Conservation (phyloP, 1,284 basidiomycete species). For the Ceratobasidium sp. region DNA sequence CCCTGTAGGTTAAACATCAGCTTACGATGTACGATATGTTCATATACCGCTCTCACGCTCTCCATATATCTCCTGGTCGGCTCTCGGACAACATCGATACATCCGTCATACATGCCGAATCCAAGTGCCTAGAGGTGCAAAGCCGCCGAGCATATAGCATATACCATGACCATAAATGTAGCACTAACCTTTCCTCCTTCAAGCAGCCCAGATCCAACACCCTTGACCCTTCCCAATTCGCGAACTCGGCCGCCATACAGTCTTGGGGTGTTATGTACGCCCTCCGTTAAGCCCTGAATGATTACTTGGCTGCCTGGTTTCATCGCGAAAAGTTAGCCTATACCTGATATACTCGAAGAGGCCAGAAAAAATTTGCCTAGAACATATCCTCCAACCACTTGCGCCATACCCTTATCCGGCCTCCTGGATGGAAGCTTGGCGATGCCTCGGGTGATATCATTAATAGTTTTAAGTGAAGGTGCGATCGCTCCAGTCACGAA, state of each 20-base stretch:
- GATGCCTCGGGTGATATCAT: slow-evolving; percentile 5
- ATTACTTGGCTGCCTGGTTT: slow-evolving; percentile 55
- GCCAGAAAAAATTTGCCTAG: slow-evolving; percentile 45
- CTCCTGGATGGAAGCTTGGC: slow-evolving; percentile 44
- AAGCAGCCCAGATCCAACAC: slow-evolving; percentile 56
- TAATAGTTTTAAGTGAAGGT: background rate
- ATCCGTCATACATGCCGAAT: slow-evolving; percentile 58
- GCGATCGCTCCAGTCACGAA: slow-evolving; percentile 53
- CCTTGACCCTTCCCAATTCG: slow-evolving; percentile 53
- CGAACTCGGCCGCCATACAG: slow-evolving; percentile 57
- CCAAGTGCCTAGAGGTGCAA: slow-evolving; percentile 47
- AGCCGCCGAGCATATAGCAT: too few species aligned
- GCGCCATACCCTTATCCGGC: slow-evolving; percentile 55
- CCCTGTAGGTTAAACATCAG: slow-evolving; percentile 40
- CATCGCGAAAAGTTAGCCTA: slow-evolving; percentile 22
- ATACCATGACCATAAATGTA: too few species aligned
- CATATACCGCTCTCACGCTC: background rate
- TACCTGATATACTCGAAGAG: background rate
- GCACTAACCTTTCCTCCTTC: slow-evolving; percentile 60
- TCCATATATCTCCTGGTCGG: slow-evolving; percentile 52
- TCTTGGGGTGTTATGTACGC: slow-evolving; percentile 56
- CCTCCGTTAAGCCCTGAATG: slow-evolving; percentile 55
- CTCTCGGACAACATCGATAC: slow-evolving; percentile 60
- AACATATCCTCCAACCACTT: slow-evolving; percentile 56
- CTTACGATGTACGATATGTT: background rate